A percentile compares a stretch with the other conserved stretches of the same genome.
phyloP scores from a whole-genome alignment of 208 protist genomes.

The Wallacemonas collosoma region DNA sequence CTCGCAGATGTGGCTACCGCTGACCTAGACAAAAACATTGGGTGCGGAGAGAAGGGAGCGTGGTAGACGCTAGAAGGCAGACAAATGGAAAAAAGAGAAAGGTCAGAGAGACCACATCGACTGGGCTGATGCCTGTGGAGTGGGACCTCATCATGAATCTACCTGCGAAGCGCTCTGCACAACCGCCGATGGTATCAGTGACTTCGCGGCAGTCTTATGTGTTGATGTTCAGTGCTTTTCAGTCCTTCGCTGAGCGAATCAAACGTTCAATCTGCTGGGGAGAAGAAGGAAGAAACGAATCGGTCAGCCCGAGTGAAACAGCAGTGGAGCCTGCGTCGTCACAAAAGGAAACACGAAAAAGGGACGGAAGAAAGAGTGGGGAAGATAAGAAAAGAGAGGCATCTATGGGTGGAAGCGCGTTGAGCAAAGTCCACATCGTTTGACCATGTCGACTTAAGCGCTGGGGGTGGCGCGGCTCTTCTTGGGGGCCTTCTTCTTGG shows the following conservation, averaged over 20 bases:
- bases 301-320: background rate
- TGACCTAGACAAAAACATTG: too few species aligned
- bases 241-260: constrained; percentile 1
- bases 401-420: constrained; percentile 18
- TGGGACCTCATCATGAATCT: too few species aligned
- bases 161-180: too few species aligned
- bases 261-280: background rate
- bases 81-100: too few species aligned
- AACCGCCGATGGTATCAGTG: too few species aligned
- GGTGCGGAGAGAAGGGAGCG: too few species aligned
- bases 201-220: too few species aligned
- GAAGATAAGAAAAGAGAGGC: constrained; percentile 25
- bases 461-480: constrained; percentile 67
- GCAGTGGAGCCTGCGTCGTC: background rate
- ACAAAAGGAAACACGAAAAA: constrained; percentile 17
- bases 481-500: constrained; percentile 78
- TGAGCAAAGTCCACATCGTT: constrained; percentile 16
- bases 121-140: too few species aligned
- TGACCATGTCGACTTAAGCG: constrained; percentile 33
- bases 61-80: too few species aligned
- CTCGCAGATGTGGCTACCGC: too few species aligned
- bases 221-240: background rate
- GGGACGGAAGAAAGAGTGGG: constrained; percentile 8
- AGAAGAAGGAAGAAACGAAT: background rate
- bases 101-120: too few species aligned